Base-by-base conservation (phyloP, 202 grass and related monocot genomes). In the Saccharum hybrid region DNA sequence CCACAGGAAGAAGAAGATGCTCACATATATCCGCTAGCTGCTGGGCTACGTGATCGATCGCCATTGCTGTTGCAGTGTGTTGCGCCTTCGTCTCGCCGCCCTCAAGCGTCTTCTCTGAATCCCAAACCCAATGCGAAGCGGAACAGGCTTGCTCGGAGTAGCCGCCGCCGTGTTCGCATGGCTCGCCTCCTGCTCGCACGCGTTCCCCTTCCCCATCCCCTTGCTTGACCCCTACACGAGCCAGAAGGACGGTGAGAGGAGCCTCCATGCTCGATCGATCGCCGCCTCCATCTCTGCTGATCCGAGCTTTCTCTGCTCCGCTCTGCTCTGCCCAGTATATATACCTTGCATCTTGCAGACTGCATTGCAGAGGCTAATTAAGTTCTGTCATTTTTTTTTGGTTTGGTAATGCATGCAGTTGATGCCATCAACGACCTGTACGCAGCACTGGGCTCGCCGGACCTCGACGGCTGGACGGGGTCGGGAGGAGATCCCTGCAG, bases 371-470 rank as follows among this genome's bases (percentile, higher is more conserved):
- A 49, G 48, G 15, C 48, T 18, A 40, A 40, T 40, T 40, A 4
- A 52, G 14, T 52, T 52, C 48, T 52, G 4, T 52, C 48, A 18
- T 8, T 31, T 1, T 6, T 6, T 10, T 3, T 4, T 6, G 1
- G 1, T 45, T 45, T 45, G 43, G 43, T 45, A 45, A 18, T 52
- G 1, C 13, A 4, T 48, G 63, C 82, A 97, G 94, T 94, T 74
- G 84, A 84, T 90, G 94, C 94, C 13, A 80, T 97, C 63, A 94
- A 94, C 84, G 87, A 75, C 69, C 70, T 97, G 39, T 94, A 94
- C 43, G 48, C 49, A n/a, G 85, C 84, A 0, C 75, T 97, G 45
- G 92, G 90, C 52, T 97, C 84, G 56, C 94, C 92, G 36, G 76
- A 86, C 75, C 92, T 97, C 80, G 71, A 66, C 40, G 92, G 94